Evolutionary conservation across 2,329 filamentous ascomycete species (phyloP), one percentile per base, ranked within the genome.

Genomic region (Eurotiales sp.): DNA sequence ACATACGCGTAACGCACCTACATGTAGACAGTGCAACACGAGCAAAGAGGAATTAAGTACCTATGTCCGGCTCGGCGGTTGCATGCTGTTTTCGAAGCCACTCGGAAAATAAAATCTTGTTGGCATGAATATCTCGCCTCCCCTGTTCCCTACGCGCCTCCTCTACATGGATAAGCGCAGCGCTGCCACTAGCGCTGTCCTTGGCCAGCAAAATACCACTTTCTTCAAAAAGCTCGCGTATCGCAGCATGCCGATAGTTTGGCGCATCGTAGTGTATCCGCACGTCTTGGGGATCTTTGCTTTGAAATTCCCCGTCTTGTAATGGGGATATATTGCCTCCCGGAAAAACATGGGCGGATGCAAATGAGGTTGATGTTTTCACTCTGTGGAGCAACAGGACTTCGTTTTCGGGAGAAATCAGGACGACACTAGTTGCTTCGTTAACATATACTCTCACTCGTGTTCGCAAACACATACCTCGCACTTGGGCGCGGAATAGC

Each of bases 221-320:
- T 72, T 97, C 93, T 67, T 99, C 93, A 64, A 97, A 97, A 0
- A 90, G 90, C 74, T 97, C 93, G 6, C 93, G 79, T 21, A 97
- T 82, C 0, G 91, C 93, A 5, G 86, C 90, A 30, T 88, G 71
- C n/a, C 90, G 78, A 64, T 96, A 96, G 3, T 83, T 79, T 0
- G 76, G 72, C 1, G 83, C 83, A 65, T 96, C 91, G 10, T 75
- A 68, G 61, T 96, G 90, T 11, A 85, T 74, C 8, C 70, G 72
- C 0, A 74, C 68, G 23, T 82, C 75, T 14, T 77, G 76, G 0
- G 70, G 63, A 0, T 70, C 69, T 1, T 19, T 77, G 11, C n/a
- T n/a, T n/a, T n/a, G n/a, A n/a, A 78, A 72, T 17, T 68, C 60
- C 27, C 88, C 90, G 60, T 97, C 92, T 61, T 96, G 89, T n/a